Base-by-base conservation (phyloP, 2,329 filamentous ascomycete species). In the Pseudocercospora vitis region DNA sequence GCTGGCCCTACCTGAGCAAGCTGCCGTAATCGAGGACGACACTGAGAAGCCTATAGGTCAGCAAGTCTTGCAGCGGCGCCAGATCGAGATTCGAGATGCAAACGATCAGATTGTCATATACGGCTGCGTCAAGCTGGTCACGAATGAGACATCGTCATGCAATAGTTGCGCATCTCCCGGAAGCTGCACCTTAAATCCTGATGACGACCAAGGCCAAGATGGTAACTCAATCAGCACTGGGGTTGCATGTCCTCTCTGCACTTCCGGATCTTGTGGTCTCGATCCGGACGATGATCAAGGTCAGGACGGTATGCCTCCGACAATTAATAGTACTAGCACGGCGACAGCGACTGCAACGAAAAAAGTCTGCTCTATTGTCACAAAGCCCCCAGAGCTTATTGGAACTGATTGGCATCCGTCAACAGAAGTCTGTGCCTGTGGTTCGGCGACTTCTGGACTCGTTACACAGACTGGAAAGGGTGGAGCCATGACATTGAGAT, bases 1-100 rank as follows among this genome's bases (percentile, higher is more conserved):
- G 40, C 18, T 26, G 14, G 48, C 53, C 7, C 48, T 52, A 32
- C 53, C 53, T 11, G 48, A 55, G 14, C 48, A 51, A n/a, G 46
- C 46, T 21, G 2, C 32, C 16, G n/a, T 14, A n/a, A n/a, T 11
- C 37, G 32, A 19, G 31, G 14, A 14, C 16, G 29, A 28, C 29
- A 48, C 31, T 8, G 12, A 18, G 29, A 37, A 16, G 16, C 7
- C 3, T n/a, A n/a, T n/a, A n/a, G n/a, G n/a, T n/a, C 31, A 40
- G 31, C 32, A 37, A 14, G 11, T 37, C 4, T 14, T 39, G 7
- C 26, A 26, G 16, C 32, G 32, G 8, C 31, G 40, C 19, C 21
- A 39, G 14, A 24, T 28, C 11, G 32, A 16, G 23, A 29, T 16
- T 12, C 47, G 47, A 4, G 47, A 40, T 19, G 47, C 26, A 18